Evolutionary conservation across 352 stramenopile species (phyloP).

Genomic region (Phytophthora pseudosyringae): DNA sequence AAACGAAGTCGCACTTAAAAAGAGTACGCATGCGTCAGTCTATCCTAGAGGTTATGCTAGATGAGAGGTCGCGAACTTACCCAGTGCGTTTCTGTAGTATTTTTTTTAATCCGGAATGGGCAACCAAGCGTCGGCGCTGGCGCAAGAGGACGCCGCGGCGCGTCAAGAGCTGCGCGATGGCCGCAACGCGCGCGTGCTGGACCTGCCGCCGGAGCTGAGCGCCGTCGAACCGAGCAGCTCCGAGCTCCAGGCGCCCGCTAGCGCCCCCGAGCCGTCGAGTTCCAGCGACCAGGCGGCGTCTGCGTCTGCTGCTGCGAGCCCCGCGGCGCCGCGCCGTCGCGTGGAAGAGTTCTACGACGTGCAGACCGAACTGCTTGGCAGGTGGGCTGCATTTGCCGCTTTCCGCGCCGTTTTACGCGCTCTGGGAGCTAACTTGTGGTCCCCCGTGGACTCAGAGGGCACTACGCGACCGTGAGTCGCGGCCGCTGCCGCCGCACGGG

Average conservation of each 20-base stretch:
- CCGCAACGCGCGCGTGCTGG: conserved; percentile 21
- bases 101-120: conserved; percentile 17
- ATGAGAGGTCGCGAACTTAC: too few species aligned
- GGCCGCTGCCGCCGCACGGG: conserved; percentile 59
- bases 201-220: conserved; percentile 15
- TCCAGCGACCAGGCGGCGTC: neutral
- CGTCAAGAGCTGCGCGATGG: conserved; percentile 17
- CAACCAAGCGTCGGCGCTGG: conserved; percentile 33
- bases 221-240: conserved; percentile 1
- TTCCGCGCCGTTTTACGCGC: neutral
- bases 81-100: conserved; percentile 26
- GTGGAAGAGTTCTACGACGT: conserved; percentile 70
- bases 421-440: conserved; percentile 11
- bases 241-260: neutral
- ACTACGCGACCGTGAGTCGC: conserved; percentile 74
- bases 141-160: conserved; percentile 6
- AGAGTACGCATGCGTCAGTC: too few species aligned
- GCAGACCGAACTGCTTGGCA: conserved; percentile 50
- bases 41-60: too few species aligned
- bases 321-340: conserved; percentile 36
- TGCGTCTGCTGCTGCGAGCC: neutral
- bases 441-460: conserved; percentile 41
- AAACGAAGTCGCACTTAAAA: too few species aligned
- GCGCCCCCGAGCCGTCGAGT: neutral
- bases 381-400: conserved; percentile 29